Percentiles rank a stretch among this genome's conserved stretches.
These are phyloP conservation scores for Aureobasidium sp. DNA, from an alignment of 2,329 filamentous ascomycete genomes.

Conservation along the genomic window DNA sequence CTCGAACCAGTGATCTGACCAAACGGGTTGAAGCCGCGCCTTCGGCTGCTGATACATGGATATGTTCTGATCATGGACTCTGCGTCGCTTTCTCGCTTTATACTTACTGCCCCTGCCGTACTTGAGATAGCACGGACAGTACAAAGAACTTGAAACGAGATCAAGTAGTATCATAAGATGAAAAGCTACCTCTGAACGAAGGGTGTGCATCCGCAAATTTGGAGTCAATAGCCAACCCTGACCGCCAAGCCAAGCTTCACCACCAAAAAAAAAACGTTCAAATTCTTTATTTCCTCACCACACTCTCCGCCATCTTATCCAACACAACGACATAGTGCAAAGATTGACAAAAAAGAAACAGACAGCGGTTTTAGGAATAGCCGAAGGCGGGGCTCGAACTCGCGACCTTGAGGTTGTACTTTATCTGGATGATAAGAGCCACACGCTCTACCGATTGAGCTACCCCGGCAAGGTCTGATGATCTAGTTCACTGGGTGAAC, in stretches of 20 bases:
- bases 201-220: background rate
- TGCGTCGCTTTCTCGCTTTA: too few species aligned
- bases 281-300: background rate
- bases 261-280: background rate
- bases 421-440: constrained; percentile 30
- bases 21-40: background rate
- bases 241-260: background rate
- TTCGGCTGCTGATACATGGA: background rate
- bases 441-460: constrained; percentile 41
- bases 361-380: background rate
- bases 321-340: background rate
- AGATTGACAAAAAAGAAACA: background rate
- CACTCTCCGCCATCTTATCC: background rate
- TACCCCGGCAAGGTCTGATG: constrained; percentile 29
- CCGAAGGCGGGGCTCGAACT: constrained; percentile 11
- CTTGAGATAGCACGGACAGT: background rate
- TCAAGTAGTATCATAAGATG: background rate
- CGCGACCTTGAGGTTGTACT: constrained; percentile 7
- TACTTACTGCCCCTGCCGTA: too few species aligned
- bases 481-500: background rate
- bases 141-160: background rate
- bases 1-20: background rate
- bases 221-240: background rate
- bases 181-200: background rate
- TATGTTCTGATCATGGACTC: too few species aligned